phyloP scores from a whole-genome alignment of 1,284 basidiomycete species.

The Porogramme epimiltina region DNA sequence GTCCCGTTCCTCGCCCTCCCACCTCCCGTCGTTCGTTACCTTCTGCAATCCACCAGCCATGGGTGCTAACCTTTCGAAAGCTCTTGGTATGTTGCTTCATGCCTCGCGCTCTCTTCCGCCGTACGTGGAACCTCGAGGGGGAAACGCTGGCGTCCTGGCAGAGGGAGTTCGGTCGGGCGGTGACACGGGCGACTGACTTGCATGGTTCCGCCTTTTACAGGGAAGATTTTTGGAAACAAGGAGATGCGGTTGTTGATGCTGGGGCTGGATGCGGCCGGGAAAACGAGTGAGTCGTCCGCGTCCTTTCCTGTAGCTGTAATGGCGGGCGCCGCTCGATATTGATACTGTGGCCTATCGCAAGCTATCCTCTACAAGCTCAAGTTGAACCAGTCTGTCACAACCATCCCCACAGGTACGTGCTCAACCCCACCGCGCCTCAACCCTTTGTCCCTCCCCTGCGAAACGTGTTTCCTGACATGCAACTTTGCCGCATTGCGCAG shows the following conservation, averaged over 20 bases:
- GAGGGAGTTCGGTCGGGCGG: neutral
- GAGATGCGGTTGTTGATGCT: constrained; percentile 96
- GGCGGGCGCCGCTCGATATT: no score
- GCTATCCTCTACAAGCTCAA: constrained; percentile 99
- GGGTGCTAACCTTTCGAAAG: constrained; percentile 80
- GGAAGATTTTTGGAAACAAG: constrained; percentile 98
- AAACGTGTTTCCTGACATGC: neutral
- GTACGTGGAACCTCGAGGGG: neutral
- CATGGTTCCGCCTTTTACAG: constrained; percentile 40
- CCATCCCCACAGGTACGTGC: constrained; percentile 92
- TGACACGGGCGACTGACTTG: constrained; percentile 10
- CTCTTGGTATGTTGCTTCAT: constrained; percentile 48
- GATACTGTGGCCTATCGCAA: constrained; percentile 36
- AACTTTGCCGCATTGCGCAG: constrained; percentile 41
- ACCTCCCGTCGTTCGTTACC: constrained; percentile 51
- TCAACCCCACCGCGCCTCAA: neutral
- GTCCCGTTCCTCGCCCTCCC: constrained; percentile 33
- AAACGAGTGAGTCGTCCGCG: constrained; percentile 74
- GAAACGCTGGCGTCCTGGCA: no score
- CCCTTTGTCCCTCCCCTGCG: neutral
- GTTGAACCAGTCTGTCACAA: constrained; percentile 97
- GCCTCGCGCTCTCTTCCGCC: neutral
- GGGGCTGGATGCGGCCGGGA: constrained; percentile 94
- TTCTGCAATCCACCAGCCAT: constrained; percentile 45
- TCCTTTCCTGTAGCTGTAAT: neutral